A percentile compares a stretch with the other conserved stretches of the same genome.
Evolutionary conservation across 2,329 filamentous ascomycete species (phyloP).

Genomic region (Fusarium heterosporum): DNA sequence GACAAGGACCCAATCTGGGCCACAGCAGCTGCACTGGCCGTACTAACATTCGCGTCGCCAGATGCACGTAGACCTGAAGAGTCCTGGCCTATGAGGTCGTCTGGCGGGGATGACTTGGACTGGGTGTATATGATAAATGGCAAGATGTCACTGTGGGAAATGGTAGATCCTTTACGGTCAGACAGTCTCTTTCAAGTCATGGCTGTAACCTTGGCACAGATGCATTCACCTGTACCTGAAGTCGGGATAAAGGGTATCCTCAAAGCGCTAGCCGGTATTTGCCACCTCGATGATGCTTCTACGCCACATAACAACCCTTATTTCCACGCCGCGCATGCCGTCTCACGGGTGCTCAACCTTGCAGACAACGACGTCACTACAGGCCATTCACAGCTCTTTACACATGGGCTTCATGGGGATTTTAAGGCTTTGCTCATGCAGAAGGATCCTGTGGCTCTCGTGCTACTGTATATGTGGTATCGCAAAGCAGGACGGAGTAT

Average conservation of each 20-base stretch:
- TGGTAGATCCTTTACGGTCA: constrained; percentile 51
- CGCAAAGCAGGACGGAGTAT: constrained; percentile 54
- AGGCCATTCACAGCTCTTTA: constrained; percentile 52
- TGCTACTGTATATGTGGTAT: constrained; percentile 59
- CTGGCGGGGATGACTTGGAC: constrained; percentile 45
- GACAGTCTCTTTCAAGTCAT: constrained; percentile 53
- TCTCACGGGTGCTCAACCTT: constrained; percentile 49
- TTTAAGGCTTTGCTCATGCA: constrained; percentile 50
- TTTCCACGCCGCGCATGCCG: constrained; percentile 53
- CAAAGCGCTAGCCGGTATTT: constrained; percentile 39
- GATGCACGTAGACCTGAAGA: constrained; percentile 50
- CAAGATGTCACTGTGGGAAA: constrained; percentile 54
- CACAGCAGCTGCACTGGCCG: constrained; percentile 56
- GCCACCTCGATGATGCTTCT: constrained; percentile 47
- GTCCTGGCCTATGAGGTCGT: constrained; percentile 51
- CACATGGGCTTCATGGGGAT: constrained; percentile 47
- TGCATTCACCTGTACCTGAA: constrained; percentile 51
- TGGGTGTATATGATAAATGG: constrained; percentile 52
- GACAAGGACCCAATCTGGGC: constrained; percentile 61
- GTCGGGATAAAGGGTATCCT: constrained; percentile 46
- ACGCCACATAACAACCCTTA: constrained; percentile 53
- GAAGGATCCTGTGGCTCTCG: constrained; percentile 54
- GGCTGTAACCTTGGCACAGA: constrained; percentile 51
- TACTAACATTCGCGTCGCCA: constrained; percentile 55
- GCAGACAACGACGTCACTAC: constrained; percentile 48